phyloP scores from a whole-genome alignment of 225 moss, liverwort and hornwort species.

The Takakia lepidozioides region DNA sequence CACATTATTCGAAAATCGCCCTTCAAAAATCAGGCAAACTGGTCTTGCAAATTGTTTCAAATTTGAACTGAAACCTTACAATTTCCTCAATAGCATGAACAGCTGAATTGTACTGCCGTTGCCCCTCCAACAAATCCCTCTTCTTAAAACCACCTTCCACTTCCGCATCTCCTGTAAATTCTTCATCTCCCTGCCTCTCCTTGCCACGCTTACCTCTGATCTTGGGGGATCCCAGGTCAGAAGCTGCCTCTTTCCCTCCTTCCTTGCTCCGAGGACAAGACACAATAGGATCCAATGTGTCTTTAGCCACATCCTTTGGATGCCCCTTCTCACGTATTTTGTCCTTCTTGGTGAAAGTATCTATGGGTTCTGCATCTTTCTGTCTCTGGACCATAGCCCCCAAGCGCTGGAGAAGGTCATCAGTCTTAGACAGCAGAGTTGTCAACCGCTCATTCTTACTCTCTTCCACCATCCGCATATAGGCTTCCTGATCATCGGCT shows the following conservation, averaged over 20 bases:
- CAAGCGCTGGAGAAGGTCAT: conserved; percentile 85
- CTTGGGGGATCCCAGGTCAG: no score
- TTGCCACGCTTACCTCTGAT: no score
- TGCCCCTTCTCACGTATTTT: conserved; percentile 40
- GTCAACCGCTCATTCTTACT: conserved; percentile 98
- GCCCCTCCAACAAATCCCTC: conserved; percentile 91
- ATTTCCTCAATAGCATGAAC: conserved; percentile 98
- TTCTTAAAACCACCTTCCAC: conserved; percentile 40
- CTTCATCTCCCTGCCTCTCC: conserved; percentile 11
- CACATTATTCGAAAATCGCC: no score
- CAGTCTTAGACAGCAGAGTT: conserved; percentile 86
- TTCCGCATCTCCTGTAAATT: conserved; percentile 20
- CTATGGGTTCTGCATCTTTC: conserved; percentile 90
- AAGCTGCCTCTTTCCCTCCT: no score
- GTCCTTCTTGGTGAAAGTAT: conserved; percentile 71
- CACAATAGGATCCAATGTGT: conserved; percentile 16
- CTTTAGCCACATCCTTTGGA: conserved; percentile 35
- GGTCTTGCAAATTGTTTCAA: no score
- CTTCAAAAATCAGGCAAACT: no score
- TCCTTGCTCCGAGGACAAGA: no score
- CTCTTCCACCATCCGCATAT: conserved; percentile 98
- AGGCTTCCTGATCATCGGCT: conserved; percentile 97
- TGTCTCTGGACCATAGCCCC: conserved; percentile 99
- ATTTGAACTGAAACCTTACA: no score
- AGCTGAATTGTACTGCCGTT: conserved; percentile 95